phyloP scores from a whole-genome alignment of 352 stramenopile species.

The Pythium brassicae region DNA sequence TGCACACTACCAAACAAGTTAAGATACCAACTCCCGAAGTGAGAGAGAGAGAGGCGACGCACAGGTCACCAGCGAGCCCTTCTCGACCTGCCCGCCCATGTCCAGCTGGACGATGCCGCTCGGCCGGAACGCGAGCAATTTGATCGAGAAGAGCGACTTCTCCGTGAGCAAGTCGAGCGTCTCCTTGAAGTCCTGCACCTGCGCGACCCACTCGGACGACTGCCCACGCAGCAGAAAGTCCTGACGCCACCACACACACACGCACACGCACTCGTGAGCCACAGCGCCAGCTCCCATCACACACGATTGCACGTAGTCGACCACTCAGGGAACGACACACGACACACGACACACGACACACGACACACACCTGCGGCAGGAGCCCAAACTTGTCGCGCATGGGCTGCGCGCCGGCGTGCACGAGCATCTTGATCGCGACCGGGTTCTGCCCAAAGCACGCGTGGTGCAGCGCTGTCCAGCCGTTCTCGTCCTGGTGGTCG shows the following conservation, averaged over 20 bases:
- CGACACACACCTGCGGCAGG: slow-evolving; percentile 48
- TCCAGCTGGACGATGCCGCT: slow-evolving; percentile 82
- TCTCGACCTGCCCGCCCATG: slow-evolving; percentile 81
- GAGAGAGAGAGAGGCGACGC: slow-evolving; percentile 19
- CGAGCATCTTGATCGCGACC: slow-evolving; percentile 67
- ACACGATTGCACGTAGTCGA: no score
- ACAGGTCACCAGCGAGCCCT: slow-evolving; percentile 80
- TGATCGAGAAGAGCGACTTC: slow-evolving; percentile 62
- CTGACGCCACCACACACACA: slow-evolving; percentile 7
- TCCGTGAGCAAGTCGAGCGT: slow-evolving; percentile 62
- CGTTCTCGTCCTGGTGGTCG: slow-evolving; percentile 79
- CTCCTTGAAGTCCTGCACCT: slow-evolving; percentile 74
- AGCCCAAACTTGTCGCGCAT: slow-evolving; percentile 72
- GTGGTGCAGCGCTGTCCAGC: slow-evolving; percentile 79
- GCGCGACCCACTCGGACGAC: slow-evolving; percentile 57
- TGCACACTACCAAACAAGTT: no score
- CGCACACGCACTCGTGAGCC: no score
- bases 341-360: not conserved
- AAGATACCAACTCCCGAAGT: not conserved
- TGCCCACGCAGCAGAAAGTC: slow-evolving; percentile 71
- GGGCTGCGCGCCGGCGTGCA: slow-evolving; percentile 59
- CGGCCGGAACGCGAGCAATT: slow-evolving; percentile 71
- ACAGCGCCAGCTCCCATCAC: not conserved
- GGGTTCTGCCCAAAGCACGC: slow-evolving; percentile 77
- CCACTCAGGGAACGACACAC: not conserved